Conservation (phyloP, 306 rosid species). For the Amphicarpaea edgeworthii region DNA sequence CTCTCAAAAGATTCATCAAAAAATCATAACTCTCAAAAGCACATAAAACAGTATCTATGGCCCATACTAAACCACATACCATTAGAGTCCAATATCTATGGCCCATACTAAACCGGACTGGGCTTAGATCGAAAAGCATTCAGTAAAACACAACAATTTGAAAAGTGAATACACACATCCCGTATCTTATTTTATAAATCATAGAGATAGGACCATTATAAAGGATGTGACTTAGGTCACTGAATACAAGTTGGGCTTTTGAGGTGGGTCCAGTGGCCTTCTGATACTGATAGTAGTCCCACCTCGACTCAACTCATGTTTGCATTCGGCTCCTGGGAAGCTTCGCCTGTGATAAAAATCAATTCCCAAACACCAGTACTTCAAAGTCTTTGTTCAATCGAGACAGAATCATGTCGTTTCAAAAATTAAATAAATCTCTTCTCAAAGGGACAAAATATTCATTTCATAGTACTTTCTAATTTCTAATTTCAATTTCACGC, state of each 20-base stretch:
- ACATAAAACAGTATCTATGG: too few relatives aligned
- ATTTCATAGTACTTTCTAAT: background rate
- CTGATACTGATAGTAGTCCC: background rate
- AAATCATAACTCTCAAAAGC: too few relatives aligned
- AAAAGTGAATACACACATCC: too few relatives aligned
- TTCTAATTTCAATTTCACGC: background rate
- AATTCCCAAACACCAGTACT: background rate
- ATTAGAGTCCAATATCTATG: background rate
- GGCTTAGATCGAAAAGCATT: too few relatives aligned
- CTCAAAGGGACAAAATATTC: background rate
- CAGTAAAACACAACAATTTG: too few relatives aligned
- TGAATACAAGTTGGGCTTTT: background rate
- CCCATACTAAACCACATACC: background rate
- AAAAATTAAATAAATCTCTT: background rate
- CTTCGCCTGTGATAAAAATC: background rate
- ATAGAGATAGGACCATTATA: too few relatives aligned
- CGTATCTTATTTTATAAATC: too few relatives aligned
- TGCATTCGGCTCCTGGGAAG: background rate
- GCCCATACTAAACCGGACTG: background rate
- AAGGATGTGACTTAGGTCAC: too few relatives aligned
- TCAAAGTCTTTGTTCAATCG: background rate
- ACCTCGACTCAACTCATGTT: background rate
- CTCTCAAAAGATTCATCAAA: too few relatives aligned
- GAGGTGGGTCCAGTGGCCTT: conserved; percentile 8
- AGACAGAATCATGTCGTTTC: conserved; percentile 1